Conservation (phyloP, 352 stramenopile species). For the Phytophthora brassicae region DNA sequence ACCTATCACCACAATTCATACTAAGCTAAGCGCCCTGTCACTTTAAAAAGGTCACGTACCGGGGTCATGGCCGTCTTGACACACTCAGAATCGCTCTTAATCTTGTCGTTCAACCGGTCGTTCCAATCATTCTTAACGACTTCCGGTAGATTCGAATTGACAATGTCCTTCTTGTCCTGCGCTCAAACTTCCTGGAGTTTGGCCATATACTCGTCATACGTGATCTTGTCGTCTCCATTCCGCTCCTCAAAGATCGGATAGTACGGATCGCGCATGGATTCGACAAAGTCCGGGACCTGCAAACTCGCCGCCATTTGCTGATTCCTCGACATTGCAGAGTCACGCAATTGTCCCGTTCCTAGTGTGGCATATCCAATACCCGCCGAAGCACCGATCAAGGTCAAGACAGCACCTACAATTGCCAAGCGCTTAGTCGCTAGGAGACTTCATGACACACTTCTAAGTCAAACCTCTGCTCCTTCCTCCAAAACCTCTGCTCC, state of each 20-base stretch:
- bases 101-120: slow-evolving; percentile 43
- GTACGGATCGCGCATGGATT: slow-evolving; percentile 33
- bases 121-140: slow-evolving; percentile 43
- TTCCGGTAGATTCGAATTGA: slow-evolving; percentile 29
- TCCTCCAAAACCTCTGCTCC: slow-evolving; percentile 30
- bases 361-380: slow-evolving; percentile 48
- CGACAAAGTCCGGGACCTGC: slow-evolving; percentile 35
- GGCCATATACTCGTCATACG: slow-evolving; percentile 40
- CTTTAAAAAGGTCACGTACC: no score
- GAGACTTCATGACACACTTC: slow-evolving; percentile 57
- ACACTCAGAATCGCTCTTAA: slow-evolving; percentile 35
- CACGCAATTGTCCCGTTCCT: neutral
- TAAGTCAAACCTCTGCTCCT: no score
- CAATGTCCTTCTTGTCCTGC: slow-evolving; percentile 29
- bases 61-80: slow-evolving; percentile 41
- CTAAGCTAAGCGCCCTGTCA: no score
- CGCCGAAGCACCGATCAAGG: slow-evolving; percentile 40
- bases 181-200: slow-evolving; percentile 32
- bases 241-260: slow-evolving; percentile 40
- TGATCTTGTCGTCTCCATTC: slow-evolving; percentile 36
- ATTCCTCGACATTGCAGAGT: slow-evolving; percentile 8
- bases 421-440: slow-evolving; percentile 48
- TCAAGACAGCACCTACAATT: slow-evolving; percentile 38
- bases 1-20: no score
- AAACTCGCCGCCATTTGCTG: slow-evolving; percentile 25